phyloP scores from a whole-genome alignment of 2,329 filamentous ascomycete species.

The Colletotrichum sp. region DNA sequence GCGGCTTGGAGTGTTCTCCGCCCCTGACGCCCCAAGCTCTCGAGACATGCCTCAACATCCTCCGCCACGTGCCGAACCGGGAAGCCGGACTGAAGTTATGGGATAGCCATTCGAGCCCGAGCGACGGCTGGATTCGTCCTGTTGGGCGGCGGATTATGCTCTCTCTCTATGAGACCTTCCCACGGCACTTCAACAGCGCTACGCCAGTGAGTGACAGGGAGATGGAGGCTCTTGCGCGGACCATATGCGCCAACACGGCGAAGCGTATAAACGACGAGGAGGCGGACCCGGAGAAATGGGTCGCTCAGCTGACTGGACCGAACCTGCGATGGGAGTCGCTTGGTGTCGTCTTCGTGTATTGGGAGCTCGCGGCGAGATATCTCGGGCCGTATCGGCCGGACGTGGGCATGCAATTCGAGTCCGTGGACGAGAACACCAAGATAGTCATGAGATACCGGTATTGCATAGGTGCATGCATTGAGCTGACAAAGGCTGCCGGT shows the following conservation, averaged over 20 bases:
- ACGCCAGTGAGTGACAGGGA: slow-evolving; percentile 28
- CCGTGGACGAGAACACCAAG: slow-evolving; percentile 6
- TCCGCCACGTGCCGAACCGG: slow-evolving; percentile 38
- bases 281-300: slow-evolving; percentile 39
- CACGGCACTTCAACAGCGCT: slow-evolving; percentile 19
- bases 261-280: slow-evolving; percentile 39
- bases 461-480: slow-evolving; percentile 22
- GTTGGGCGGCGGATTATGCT: slow-evolving; percentile 31
- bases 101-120: slow-evolving; percentile 23
- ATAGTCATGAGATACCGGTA: slow-evolving; percentile 24
- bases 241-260: slow-evolving; percentile 42
- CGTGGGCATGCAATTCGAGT: background rate
- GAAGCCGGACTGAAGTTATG: slow-evolving; percentile 26
- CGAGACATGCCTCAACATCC: slow-evolving; percentile 41
- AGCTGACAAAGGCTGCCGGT: slow-evolving; percentile 32
- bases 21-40: slow-evolving; percentile 22
- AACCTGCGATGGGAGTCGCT: slow-evolving; percentile 50
- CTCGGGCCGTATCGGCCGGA: slow-evolving; percentile 10
- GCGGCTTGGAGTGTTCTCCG: slow-evolving; percentile 8
- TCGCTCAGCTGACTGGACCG: slow-evolving; percentile 40
- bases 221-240: slow-evolving; percentile 40
- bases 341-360: slow-evolving; percentile 38
- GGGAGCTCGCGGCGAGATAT: slow-evolving; percentile 17
- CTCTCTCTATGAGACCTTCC: slow-evolving; percentile 36
- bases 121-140: slow-evolving; percentile 36